Evolutionary conservation across 495 filamentous ascomycete genomes (phyloP), one percentile per base, ranked within the genome.

Genomic region (Xylaria curta): DNA sequence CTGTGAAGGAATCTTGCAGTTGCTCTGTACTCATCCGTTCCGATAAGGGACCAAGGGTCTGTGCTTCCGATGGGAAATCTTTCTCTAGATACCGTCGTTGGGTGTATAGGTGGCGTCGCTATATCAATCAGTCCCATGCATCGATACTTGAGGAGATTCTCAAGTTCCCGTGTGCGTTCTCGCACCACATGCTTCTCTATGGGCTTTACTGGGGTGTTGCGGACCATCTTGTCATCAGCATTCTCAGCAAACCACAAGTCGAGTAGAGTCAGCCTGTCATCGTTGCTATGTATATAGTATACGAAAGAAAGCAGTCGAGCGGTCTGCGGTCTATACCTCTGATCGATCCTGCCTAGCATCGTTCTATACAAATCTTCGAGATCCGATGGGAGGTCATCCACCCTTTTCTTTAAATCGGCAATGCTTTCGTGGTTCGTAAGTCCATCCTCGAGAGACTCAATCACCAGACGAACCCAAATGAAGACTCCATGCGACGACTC

Each of bases 221-320:
- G 13, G 12, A 56, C 53, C 53, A 56, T 31, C 1, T 56, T 17
- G 26, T 56, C 26, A n/a, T 56, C 53, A 12, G 53, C 53, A 5
- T 56, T 31, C 53, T 56, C 53, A 7, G 53, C 24, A 56, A 17
- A 56, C 53, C 53, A 56, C 2, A 56, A 31, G 53, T 56, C 53
- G 0, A 56, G 1, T 5, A 56, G 24, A 0, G 53, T 6, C 12
- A 31, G 51, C 10, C 15, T 3, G 7, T 54, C 24, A 21, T 26
- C 10, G 3, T 7, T 26, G 9, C 8, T 28, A 9, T 54, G 21
- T 5, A 54, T 54, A 28, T 28, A 7, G 53, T 17, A 13, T 31
- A 56, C 26, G 53, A 56, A 56, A 31, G 4, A 31, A 56, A 56
- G 53, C 26, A 56, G 13, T 7, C 53, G 53, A 56, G 12, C 12